A percentile compares a stretch with the other conserved stretches of the same genome.
These are phyloP conservation scores for Fusarium compactum DNA, from an alignment of 2,329 filamentous ascomycete genomes.

Conservation along the genomic window DNA sequence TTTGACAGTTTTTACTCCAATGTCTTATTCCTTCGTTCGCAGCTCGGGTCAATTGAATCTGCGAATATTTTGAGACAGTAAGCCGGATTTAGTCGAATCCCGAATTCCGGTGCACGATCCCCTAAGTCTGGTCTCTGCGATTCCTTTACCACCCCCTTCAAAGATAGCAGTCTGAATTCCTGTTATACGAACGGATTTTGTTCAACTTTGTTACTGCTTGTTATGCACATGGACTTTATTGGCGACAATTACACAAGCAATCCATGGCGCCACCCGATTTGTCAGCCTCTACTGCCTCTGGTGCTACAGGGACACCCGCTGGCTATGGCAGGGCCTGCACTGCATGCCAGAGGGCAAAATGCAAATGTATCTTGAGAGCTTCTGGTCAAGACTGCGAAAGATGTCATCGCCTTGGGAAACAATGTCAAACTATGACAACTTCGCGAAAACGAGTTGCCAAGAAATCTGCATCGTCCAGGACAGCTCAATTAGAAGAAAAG, in stretches of 20 bases:
- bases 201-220: slow-evolving; percentile 2
- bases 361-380: slow-evolving; percentile 59
- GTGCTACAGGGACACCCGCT: slow-evolving; percentile 47
- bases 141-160: slow-evolving; percentile 11
- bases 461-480: slow-evolving; percentile 52
- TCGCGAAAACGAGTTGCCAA: slow-evolving; percentile 54
- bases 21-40: neutral
- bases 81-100: slow-evolving; percentile 27
- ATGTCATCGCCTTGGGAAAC: slow-evolving; percentile 61
- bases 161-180: slow-evolving; percentile 18
- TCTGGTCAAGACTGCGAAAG: slow-evolving; percentile 53
- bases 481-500: slow-evolving; percentile 63
- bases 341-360: slow-evolving; percentile 62
- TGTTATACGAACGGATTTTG: slow-evolving; percentile 37
- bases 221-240: neutral
- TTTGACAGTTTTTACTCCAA: neutral
- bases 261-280: slow-evolving; percentile 43
- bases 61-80: neutral
- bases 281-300: slow-evolving; percentile 17
- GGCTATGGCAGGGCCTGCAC: slow-evolving; percentile 60
- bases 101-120: slow-evolving; percentile 14
- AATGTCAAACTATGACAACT: slow-evolving; percentile 60
- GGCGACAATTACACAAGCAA: slow-evolving; percentile 8
- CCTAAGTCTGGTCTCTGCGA: slow-evolving; percentile 24
- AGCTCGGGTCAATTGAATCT: slow-evolving; percentile 5